Evolutionary conservation across 371 early-diverging fungal species (phyloP).

Genomic region (Mortierella sp.): DNA sequence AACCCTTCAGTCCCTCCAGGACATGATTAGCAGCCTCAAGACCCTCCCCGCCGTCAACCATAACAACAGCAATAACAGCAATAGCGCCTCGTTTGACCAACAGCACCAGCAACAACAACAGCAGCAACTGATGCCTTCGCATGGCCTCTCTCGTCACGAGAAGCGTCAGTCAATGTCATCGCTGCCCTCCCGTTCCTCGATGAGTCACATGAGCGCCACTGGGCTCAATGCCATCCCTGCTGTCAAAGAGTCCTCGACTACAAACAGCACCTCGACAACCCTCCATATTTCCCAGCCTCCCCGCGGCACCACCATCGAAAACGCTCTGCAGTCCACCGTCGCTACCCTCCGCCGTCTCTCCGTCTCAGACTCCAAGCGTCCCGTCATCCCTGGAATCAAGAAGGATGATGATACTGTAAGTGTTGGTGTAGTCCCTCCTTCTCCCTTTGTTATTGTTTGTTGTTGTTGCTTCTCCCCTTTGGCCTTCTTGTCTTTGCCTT

Average conservation of each 20-base stretch:
- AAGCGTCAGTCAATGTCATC: constrained; percentile 63
- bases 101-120: constrained; percentile 7
- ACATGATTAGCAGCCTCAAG: constrained; percentile 72
- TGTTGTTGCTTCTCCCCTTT: too few relatives aligned
- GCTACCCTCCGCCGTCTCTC: constrained; percentile 56
- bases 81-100: constrained; percentile 1
- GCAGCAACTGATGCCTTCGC: background rate
- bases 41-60: constrained; percentile 61
- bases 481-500: background rate
- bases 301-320: constrained; percentile 44
- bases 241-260: constrained; percentile 20
- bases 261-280: constrained; percentile 30
- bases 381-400: constrained; percentile 20
- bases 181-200: constrained; percentile 32
- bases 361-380: constrained; percentile 48
- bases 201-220: constrained; percentile 14
- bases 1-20: constrained; percentile 66
- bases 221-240: constrained; percentile 8
- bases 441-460: background rate
- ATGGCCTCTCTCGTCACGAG: constrained; percentile 54
- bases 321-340: constrained; percentile 54
- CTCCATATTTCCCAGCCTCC: constrained; percentile 57
- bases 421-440: background rate
- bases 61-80: background rate
- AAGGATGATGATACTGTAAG: constrained; percentile 40